A percentile compares a stretch with the other conserved stretches of the same genome.
phyloP scores from a whole-genome alignment of 129 eudicot species.

The Flaveria robusta region DNA sequence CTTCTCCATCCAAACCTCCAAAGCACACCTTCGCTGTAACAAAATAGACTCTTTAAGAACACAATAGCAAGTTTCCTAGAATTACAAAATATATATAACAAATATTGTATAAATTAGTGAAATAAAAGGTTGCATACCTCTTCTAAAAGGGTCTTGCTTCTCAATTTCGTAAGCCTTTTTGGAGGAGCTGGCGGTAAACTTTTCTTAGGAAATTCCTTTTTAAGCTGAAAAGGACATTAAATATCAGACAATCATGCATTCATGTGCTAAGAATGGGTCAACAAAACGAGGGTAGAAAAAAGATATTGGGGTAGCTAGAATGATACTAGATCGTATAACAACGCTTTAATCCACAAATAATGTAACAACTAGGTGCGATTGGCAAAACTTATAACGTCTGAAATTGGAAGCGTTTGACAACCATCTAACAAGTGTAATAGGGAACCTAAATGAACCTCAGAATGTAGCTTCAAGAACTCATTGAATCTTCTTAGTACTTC shows the following conservation, averaged over 20 bases:
- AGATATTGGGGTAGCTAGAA: conserved; percentile 13
- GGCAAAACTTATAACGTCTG: background rate
- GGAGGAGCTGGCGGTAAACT: conserved; percentile 69
- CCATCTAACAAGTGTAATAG: background rate
- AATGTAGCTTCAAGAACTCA: conserved; percentile 70
- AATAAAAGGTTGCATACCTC: conserved; percentile 48
- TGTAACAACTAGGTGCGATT: background rate
- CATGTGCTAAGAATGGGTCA: background rate
- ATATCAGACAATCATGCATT: background rate
- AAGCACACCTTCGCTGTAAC: conserved; percentile 73
- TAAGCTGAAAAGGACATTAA: conserved; percentile 54
- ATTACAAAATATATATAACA: background rate
- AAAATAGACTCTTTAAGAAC: conserved; percentile 32
- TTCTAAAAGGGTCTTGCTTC: conserved; percentile 53
- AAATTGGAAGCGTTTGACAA: background rate
- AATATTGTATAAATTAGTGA: background rate
- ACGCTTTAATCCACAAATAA: background rate
- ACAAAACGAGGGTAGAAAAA: background rate
- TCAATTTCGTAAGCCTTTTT: conserved; percentile 55
- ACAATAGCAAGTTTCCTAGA: background rate
- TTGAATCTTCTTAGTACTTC: conserved; percentile 67
- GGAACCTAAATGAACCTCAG: conserved; percentile 54
- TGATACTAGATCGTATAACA: background rate
- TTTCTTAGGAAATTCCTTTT: conserved; percentile 60
- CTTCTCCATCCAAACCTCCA: conserved; percentile 80